Conservation (phyloP, 1,139 yeast genomes). For the Magnusiomyces ingens region DNA sequence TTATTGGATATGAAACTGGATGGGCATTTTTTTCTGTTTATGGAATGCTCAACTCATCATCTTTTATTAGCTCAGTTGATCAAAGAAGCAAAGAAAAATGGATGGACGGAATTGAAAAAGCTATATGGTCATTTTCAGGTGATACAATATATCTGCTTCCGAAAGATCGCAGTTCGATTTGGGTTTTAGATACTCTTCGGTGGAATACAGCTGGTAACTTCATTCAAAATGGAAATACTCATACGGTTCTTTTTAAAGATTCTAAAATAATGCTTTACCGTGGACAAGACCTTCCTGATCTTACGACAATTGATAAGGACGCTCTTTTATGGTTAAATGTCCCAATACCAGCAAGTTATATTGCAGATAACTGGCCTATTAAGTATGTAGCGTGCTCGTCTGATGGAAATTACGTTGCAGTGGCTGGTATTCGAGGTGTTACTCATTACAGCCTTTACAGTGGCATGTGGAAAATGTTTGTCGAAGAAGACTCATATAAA, state of each 20-base stretch:
- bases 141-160: slow-evolving; percentile 27
- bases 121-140: slow-evolving; percentile 32
- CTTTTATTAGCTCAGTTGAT: slow-evolving; percentile 26
- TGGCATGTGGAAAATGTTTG: slow-evolving; percentile 38
- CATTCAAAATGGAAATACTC: slow-evolving; percentile 25
- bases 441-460: slow-evolving; percentile 36
- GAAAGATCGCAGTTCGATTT: slow-evolving; percentile 18
- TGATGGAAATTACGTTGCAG: slow-evolving; percentile 39
- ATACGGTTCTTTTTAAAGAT: slow-evolving; percentile 34
- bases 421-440: slow-evolving; percentile 39
- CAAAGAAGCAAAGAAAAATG: slow-evolving; percentile 26
- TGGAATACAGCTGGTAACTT: slow-evolving; percentile 32
- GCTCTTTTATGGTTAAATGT: slow-evolving; percentile 37
- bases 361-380: slow-evolving; percentile 39
- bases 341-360: slow-evolving; percentile 35
- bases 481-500: slow-evolving; percentile 32
- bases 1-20: slow-evolving; percentile 34
- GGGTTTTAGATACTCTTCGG: slow-evolving; percentile 27
- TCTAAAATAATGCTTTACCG: slow-evolving; percentile 35
- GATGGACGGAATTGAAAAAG: slow-evolving; percentile 30
- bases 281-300: slow-evolving; percentile 36
- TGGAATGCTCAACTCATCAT: slow-evolving; percentile 33
- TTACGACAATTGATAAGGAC: slow-evolving; percentile 35
- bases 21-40: slow-evolving; percentile 37
- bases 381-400: slow-evolving; percentile 32